These are phyloP conservation scores for Raffaelea deltoideospora DNA, from an alignment of 2,329 filamentous ascomycete species.

Conservation along the genomic window DNA sequence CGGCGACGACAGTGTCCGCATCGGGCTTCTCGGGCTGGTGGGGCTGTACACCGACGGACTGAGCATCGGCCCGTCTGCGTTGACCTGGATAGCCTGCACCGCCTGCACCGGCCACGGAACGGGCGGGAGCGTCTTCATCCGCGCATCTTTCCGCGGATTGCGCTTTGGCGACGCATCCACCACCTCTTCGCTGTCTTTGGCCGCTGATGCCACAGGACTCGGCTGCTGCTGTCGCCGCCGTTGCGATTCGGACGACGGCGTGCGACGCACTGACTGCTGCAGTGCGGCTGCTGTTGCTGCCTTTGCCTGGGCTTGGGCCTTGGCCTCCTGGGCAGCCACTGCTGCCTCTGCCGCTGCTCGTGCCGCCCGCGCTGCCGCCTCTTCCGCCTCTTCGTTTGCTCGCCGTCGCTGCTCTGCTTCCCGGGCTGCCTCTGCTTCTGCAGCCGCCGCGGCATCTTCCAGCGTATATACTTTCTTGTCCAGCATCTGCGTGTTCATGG, in stretches of 20 bases:
- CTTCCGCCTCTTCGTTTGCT: too few species aligned
- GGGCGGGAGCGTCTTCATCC: slow-evolving; percentile 23
- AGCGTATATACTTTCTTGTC: slow-evolving; percentile 22
- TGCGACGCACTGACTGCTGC: too few species aligned
- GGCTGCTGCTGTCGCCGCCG: not conserved
- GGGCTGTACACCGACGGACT: slow-evolving; percentile 39
- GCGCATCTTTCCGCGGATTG: slow-evolving; percentile 16
- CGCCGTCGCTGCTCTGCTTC: too few species aligned
- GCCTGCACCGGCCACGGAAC: too few species aligned
- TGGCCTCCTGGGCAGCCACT: too few species aligned
- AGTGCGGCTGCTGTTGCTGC: too few species aligned
- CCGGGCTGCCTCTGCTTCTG: too few species aligned
- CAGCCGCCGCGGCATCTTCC: slow-evolving; percentile 7
- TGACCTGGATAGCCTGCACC: too few species aligned
- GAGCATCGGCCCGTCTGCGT: slow-evolving; percentile 27
- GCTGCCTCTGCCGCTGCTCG: too few species aligned
- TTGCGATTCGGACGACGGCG: not conserved
- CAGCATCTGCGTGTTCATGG: slow-evolving; percentile 16
- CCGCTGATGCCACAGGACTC: not conserved
- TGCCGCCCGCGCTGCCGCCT: too few species aligned
- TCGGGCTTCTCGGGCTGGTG: slow-evolving; percentile 16
- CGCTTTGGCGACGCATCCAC: slow-evolving; percentile 12
- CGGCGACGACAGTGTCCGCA: slow-evolving; percentile 8
- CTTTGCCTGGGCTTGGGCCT: too few species aligned
- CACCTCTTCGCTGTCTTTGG: not conserved